Base-by-base conservation (phyloP, 306 rosid species). In the Neltuma alba region DNA sequence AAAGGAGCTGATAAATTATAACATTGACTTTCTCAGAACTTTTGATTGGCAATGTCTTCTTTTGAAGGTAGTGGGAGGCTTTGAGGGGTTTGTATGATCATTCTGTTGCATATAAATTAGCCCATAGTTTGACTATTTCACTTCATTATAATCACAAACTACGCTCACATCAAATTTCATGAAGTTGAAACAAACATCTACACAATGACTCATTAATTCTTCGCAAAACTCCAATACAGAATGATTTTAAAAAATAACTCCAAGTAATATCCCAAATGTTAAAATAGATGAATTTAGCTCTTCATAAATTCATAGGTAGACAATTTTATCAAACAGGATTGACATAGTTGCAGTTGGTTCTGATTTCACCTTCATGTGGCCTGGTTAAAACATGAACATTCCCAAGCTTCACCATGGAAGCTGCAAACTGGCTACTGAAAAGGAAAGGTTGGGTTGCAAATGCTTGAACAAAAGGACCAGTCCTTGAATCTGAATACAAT, bases 401-500 rank as follows among this genome's bases (percentile, higher is more conserved):
- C 70, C 98, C 98, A 83, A 92, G 92, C 79, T 89, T 94, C 77
- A 88, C 89, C 97, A 94, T 91, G 3, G 98, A 94, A 34, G 78
- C 89, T 0, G 93, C 79, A 82, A 92, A 94, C 74, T 92, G 98
- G 89, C 88, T 88, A 14, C 80, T 72, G 34, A 94, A 89, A 30
- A 92, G 91, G 11, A 81, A 80, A 54, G 90, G 88, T 3, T 92
- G 97, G 9, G 93, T 78, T 65, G 89, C 92, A 88, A 94, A 76
- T 50, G 89, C 86, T 33, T 86, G 81, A 15, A 92, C 94, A 78
- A 88, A 92, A 34, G 93, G 91, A 45, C 86, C 63, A 5, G 98
- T 94, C 76, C 94, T 86, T 63, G 12, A 68, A 84, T 94, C 97
- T 1, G 94, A 91, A 76, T 45, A 63, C 54, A 92, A 86, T 63